phyloP scores from a whole-genome alignment of 768 basidiomycete species.

The Leucocoprinus leucothites region DNA sequence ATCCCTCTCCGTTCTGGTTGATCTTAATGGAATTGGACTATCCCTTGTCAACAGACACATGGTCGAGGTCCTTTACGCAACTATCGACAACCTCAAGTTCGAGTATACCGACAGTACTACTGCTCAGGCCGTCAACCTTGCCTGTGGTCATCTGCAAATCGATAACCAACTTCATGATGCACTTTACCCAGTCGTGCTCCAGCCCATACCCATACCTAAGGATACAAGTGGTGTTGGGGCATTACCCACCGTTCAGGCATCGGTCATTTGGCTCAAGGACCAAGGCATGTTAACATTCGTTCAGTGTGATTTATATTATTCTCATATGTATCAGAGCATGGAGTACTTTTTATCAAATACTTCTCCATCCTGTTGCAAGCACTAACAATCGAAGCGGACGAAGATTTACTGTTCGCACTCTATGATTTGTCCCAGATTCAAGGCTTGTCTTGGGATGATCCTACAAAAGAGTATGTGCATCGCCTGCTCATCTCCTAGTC shows the following conservation, averaged over 20 bases:
- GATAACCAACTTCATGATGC: conserved; percentile 99
- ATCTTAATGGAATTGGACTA: conserved; percentile 87
- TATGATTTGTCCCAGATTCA: conserved; percentile 91
- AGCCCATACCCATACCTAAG: conserved; percentile 85
- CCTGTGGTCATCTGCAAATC: conserved; percentile 86
- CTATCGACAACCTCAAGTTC: conserved; percentile 73
- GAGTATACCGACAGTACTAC: conserved; percentile 80
- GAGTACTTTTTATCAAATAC: conserved; percentile 97
- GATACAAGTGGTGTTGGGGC: conserved; percentile 74
- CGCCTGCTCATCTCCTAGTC: no score
- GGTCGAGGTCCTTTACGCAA: conserved; percentile 87
- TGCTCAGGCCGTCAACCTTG: conserved; percentile 76
- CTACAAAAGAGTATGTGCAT: conserved; percentile 72
- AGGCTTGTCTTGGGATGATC: conserved; percentile 87
- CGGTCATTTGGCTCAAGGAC: conserved; percentile 89
- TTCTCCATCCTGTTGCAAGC: conserved; percentile 93
- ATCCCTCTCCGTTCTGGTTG: conserved; percentile 63
- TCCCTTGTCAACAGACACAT: conserved; percentile 87
- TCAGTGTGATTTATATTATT: neutral
- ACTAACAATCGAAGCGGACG: conserved; percentile 93
- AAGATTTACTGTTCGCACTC: conserved; percentile 90
- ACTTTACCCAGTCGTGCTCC: conserved; percentile 89
- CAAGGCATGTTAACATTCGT: conserved; percentile 52
- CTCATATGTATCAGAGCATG: conserved; percentile 65
- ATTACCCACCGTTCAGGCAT: conserved; percentile 85